A percentile compares a stretch with the other conserved stretches of the same genome.
Conservation (phyloP, 2,329 filamentous ascomycete genomes). For the Gnomoniopsis smithogilvyi region DNA sequence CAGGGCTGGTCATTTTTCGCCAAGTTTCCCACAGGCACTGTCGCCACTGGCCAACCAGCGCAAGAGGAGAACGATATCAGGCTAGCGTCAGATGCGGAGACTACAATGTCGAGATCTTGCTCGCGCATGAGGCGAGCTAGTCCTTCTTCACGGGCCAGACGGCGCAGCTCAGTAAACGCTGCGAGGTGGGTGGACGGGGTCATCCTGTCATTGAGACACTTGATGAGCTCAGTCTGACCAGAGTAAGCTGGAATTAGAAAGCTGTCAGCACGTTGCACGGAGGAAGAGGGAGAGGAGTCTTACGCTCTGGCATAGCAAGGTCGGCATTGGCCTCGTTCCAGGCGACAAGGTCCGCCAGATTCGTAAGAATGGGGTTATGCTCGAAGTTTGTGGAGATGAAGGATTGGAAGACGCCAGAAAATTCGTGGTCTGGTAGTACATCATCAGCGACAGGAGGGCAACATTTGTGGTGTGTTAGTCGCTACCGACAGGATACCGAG, state of each 20-base stretch:
- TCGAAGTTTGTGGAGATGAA: constrained; percentile 19
- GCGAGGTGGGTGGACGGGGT: constrained; percentile 9
- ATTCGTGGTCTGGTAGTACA: constrained; percentile 15
- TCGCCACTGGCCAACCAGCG: constrained; percentile 26
- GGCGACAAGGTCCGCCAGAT: constrained; percentile 21
- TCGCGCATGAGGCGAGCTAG: constrained; percentile 16
- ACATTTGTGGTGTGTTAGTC: background rate
- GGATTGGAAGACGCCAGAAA: constrained; percentile 6
- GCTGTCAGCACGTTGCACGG: background rate
- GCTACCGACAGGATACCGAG: constrained; percentile 19
- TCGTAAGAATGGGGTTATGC: constrained; percentile 12
- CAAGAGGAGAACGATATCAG: constrained; percentile 19
- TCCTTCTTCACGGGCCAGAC: constrained; percentile 11
- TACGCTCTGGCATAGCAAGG: constrained; percentile 20
- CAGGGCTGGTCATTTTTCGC: constrained; percentile 24
- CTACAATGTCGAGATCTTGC: constrained; percentile 20
- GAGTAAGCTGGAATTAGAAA: constrained; percentile 5
- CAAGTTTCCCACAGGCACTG: constrained; percentile 24
- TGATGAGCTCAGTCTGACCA: constrained; percentile 17
- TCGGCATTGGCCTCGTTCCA: constrained; percentile 23
- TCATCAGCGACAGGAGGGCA: background rate
- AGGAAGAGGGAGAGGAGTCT: background rate
- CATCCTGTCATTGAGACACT: constrained; percentile 15
- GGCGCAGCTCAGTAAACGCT: constrained; percentile 9
- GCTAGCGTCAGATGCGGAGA: constrained; percentile 20